phyloP scores from a whole-genome alignment of 768 basidiomycete species.

The Crassisporium funariophilum region DNA sequence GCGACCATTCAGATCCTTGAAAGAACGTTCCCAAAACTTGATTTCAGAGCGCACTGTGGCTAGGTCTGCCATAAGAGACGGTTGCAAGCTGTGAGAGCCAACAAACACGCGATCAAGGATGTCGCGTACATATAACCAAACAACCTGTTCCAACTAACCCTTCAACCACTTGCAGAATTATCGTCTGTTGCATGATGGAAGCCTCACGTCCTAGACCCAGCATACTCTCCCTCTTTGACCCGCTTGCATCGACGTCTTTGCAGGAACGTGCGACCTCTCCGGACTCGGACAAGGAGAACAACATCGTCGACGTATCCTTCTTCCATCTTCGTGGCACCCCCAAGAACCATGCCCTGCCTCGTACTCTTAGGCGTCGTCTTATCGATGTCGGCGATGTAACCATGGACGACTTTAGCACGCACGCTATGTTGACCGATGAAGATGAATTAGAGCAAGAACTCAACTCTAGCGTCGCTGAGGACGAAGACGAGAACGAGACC shows the following conservation, averaged over 20 bases:
- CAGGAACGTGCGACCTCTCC: constrained; percentile 25
- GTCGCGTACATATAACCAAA: constrained; percentile 46
- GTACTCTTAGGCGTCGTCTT: constrained; percentile 41
- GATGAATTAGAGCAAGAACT: constrained; percentile 32
- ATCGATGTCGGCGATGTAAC: constrained; percentile 55
- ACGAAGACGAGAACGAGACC: constrained; percentile 42
- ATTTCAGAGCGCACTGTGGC: constrained; percentile 64
- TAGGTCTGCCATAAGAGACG: constrained; percentile 42
- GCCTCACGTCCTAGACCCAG: constrained; percentile 45
- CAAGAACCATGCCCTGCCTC: constrained; percentile 26
- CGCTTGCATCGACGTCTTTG: constrained; percentile 31
- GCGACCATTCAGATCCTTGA: constrained; percentile 54
- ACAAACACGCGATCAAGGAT: constrained; percentile 11
- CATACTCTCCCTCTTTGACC: constrained; percentile 54
- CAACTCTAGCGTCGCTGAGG: constrained; percentile 22
- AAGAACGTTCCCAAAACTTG: constrained; percentile 77
- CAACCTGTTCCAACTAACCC: constrained; percentile 21
- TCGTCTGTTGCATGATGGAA: constrained; percentile 27
- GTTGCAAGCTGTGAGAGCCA: constrained; percentile 10
- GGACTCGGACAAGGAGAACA: constrained; percentile 53
- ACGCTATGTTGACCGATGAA: constrained; percentile 35
- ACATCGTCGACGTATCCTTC: constrained; percentile 33
- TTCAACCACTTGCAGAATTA: background rate
- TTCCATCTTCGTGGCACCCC: constrained; percentile 31
- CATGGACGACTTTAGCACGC: constrained; percentile 36